Percentiles rank a stretch among this genome's conserved stretches.
Conservation (phyloP, 768 basidiomycete genomes). For the Termitomyces sp. region DNA sequence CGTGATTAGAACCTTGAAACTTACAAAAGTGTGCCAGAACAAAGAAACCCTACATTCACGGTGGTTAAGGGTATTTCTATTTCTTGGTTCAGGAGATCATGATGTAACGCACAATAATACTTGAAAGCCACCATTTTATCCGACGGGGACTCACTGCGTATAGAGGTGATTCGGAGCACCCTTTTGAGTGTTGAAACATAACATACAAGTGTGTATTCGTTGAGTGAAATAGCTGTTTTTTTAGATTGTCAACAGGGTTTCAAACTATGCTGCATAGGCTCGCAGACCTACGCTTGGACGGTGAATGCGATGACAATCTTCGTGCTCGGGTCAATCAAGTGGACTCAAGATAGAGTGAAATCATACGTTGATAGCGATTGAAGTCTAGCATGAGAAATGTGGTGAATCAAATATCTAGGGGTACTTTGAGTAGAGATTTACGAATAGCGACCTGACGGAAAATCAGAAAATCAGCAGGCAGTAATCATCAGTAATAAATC, state of each 20-base stretch:
- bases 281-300: slow-evolving; percentile 30
- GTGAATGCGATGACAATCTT: slow-evolving; percentile 36
- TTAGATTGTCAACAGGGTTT: neutral
- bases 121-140: slow-evolving; percentile 30
- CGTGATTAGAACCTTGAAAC: slow-evolving; percentile 6
- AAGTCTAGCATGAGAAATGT: slow-evolving; percentile 18
- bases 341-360: neutral
- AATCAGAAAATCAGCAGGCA: too few relatives aligned
- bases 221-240: slow-evolving; percentile 32
- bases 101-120: slow-evolving; percentile 23
- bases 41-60: slow-evolving; percentile 17
- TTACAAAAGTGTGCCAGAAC: slow-evolving; percentile 37
- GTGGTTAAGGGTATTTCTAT: neutral
- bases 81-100: neutral
- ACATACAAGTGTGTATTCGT: slow-evolving; percentile 32
- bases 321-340: neutral
- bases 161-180: neutral
- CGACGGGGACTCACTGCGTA: slow-evolving; percentile 27
- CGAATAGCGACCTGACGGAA: slow-evolving; percentile 28
- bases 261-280: neutral
- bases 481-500: too few relatives aligned
- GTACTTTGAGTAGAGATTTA: slow-evolving; percentile 12
- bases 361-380: slow-evolving; percentile 32
- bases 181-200: neutral
- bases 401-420: neutral